phyloP scores from a whole-genome alignment of 306 rosid genomes.

The Quillaja saponaria region DNA sequence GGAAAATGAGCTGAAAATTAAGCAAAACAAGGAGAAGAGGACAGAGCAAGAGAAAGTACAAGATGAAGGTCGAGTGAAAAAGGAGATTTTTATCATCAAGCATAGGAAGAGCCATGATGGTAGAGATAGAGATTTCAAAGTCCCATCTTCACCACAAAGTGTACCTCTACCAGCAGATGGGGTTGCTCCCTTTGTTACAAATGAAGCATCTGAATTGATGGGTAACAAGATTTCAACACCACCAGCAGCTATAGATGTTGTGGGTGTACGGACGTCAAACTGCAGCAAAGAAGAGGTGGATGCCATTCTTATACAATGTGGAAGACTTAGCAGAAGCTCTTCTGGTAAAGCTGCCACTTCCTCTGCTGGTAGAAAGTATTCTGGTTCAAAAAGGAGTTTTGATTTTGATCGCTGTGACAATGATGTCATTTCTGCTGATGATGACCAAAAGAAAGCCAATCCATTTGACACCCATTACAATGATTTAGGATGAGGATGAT shows the following conservation, averaged over 20 bases:
- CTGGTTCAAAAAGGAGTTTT: constrained; percentile 78
- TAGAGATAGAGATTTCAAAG: constrained; percentile 48
- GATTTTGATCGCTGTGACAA: constrained; percentile 67
- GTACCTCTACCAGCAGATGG: not conserved
- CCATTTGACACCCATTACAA: constrained; percentile 31
- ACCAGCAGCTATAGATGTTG: constrained; percentile 37
- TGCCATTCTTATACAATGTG: constrained; percentile 91
- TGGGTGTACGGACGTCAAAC: constrained; percentile 76
- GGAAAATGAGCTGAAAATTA: constrained; percentile 29
- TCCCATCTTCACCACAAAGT: constrained; percentile 18
- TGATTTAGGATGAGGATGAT: constrained; percentile 45
- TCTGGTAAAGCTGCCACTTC: constrained; percentile 72
- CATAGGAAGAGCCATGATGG: constrained; percentile 87
- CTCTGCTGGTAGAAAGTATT: constrained; percentile 67
- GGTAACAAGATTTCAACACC: constrained; percentile 29
- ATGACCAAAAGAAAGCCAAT: constrained; percentile 38
- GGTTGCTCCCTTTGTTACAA: constrained; percentile 8
- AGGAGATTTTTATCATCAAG: constrained; percentile 74
- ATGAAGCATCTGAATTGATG: constrained; percentile 1
- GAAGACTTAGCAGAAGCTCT: constrained; percentile 89
- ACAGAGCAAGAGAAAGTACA: constrained; percentile 19
- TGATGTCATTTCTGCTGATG: constrained; percentile 42
- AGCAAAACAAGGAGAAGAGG: constrained; percentile 30
- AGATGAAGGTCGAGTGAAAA: constrained; percentile 45
- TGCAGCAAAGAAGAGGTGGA: constrained; percentile 92